Percentiles rank a stretch among this genome's conserved stretches.
Evolutionary conservation across 108 stramenopile species (phyloP).

Genomic region (Schizochytrium sp.): DNA sequence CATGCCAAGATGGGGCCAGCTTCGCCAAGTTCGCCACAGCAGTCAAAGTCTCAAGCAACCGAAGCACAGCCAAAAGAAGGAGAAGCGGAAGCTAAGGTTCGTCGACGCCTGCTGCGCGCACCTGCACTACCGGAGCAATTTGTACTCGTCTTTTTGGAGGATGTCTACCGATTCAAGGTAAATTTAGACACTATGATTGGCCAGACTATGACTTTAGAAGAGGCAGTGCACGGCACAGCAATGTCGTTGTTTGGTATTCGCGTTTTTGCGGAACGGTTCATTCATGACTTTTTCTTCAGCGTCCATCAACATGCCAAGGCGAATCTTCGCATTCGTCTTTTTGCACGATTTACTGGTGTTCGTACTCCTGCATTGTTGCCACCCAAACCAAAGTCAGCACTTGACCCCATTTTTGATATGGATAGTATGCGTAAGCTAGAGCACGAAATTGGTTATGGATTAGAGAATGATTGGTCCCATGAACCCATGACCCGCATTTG

Average conservation of each 20-base stretch:
- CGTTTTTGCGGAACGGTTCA: neutral
- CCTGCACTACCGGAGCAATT: neutral
- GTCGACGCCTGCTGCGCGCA: constrained; percentile 1
- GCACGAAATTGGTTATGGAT: constrained; percentile 55
- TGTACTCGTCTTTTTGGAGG: neutral
- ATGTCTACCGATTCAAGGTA: constrained; percentile 37
- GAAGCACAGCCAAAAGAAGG: neutral
- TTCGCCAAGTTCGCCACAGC: neutral
- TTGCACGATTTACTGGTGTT: constrained; percentile 30
- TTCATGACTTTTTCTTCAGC: constrained; percentile 39
- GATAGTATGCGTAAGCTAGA: neutral
- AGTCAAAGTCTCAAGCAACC: neutral
- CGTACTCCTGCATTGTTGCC: neutral
- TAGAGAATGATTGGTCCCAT: constrained; percentile 5
- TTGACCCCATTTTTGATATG: constrained; percentile 30
- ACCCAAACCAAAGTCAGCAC: constrained; percentile 53
- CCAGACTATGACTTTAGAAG: neutral
- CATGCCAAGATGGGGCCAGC: neutral
- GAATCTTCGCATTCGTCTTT: constrained; percentile 22
- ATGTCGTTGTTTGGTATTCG: constrained; percentile 21
- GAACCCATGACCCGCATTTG: constrained; percentile 7
- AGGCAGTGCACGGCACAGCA: constrained; percentile 23
- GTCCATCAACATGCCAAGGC: constrained; percentile 1
- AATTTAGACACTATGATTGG: neutral
- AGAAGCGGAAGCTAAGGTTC: constrained; percentile 2